Conservation (phyloP, 257 asterid genomes). For the Nicotiana noctiflora region DNA sequence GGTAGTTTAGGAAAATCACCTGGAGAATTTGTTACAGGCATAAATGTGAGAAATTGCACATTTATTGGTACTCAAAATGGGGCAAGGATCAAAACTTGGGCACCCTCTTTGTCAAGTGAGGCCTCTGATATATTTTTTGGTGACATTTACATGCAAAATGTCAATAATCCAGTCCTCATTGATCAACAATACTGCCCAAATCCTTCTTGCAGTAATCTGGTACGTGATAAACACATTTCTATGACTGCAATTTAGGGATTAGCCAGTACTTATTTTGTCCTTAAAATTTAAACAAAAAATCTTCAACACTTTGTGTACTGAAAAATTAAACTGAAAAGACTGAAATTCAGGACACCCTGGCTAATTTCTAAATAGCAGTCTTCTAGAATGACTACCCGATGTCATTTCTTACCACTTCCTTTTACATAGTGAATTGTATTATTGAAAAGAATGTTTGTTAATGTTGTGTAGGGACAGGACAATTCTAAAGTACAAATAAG, state of each 20-base stretch:
- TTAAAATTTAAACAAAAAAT: no score
- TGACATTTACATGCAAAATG: conserved; percentile 41
- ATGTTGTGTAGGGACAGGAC: conserved; percentile 30
- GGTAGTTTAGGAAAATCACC: conserved; percentile 51
- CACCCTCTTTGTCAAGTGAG: conserved; percentile 26
- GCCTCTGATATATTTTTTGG: conserved; percentile 37
- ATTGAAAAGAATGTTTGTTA: not conserved
- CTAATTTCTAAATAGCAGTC: no score
- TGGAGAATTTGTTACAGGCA: conserved; percentile 28
- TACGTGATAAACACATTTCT: conserved; percentile 4
- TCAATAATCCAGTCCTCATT: conserved; percentile 50
- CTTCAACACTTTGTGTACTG: no score
- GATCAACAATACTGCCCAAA: conserved; percentile 62
- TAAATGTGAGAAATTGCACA: conserved; percentile 34
- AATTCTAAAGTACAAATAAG: conserved; percentile 41
- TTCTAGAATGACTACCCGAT: no score
- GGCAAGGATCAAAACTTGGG: conserved; percentile 68
- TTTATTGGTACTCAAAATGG: conserved; percentile 52
- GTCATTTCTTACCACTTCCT: not conserved
- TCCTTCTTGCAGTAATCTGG: conserved; percentile 24
- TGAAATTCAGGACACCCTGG: no score
- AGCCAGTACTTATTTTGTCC: no score
- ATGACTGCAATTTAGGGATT: no score
- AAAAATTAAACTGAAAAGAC: no score
- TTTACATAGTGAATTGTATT: not conserved